Base-by-base conservation (phyloP, 148 eudicot genomes). In the Dianthus caryophyllus region DNA sequence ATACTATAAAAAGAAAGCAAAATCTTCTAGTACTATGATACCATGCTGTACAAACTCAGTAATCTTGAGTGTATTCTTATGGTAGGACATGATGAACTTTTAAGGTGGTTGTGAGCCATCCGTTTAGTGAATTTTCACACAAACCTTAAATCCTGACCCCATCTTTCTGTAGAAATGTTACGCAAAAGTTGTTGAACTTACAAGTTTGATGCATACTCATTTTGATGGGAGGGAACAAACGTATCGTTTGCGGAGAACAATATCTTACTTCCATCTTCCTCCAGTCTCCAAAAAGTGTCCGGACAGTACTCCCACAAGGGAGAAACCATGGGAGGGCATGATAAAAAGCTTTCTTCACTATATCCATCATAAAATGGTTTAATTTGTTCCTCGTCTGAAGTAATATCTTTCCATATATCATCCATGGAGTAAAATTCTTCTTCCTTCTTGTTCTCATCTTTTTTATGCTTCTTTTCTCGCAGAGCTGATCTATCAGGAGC, bases 361-460 rank as follows among this genome's bases (percentile, higher is more conserved):
- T 66, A 67, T 68, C 38, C 65, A 38, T 68, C 70, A 22, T 33
- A 47, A 57, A 70, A 76, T 22, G 93, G 82, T 70, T 79, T 81
- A 11, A 81, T 81, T 58, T 78, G 74, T 17, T 79, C 76, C 43
- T 73, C 83, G 47, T 80, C 85, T 10, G 80, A 65, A 59, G 77
- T 84, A n/a, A 90, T 85, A 61, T 90, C 94, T 73, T 82, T 87
- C 97, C 97, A 90, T 76, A 90, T 90, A 20, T 90, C 97, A 75
- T 90, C 97, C 84, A 90, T 80, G 55, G 90, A 75, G 74, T 72
- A 79, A 20, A 25, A 50, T 50, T 71, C 75, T 57, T 78, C 76
- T 21, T 17, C 49, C 21, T 78, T 65, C 15, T 71, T 58, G 16
- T 55, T 66, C 16, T 26, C 68, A 50, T 71, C 75, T 31, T 74